Evolutionary conservation across 2,329 filamentous ascomycete species (phyloP), one percentile per base, ranked within the genome.

Genomic region (Penicillium sp.): DNA sequence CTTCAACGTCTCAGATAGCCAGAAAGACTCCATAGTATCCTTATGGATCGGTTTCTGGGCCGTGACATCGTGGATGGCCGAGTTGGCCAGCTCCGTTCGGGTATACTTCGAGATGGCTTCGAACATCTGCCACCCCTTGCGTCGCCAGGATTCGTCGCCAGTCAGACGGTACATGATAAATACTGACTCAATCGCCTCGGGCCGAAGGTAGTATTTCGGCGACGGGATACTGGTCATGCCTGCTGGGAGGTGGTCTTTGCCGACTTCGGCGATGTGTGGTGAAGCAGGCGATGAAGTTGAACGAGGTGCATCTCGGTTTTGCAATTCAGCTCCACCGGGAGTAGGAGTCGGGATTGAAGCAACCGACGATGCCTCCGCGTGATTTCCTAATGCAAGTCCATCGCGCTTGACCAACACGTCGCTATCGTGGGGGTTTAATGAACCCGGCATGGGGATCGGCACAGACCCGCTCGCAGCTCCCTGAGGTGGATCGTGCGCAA

Each of bases 121-220:
- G 69, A 91, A 91, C 89, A 92, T 91, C 55, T 79, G 78, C 89
- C 89, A 91, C 2, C 88, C 89, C 69, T 86, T 86, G 57, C 88
- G 82, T 68, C 84, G 84, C 81, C 86, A 89, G 49, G 79, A 76
- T 1, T 79, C 64, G 62, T 90, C 84, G 27, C 88, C 89, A 0
- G 89, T 91, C 58, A 90, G 80, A 57, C 89, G 84, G 71, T 88
- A 91, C 79, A 93, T 84, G 69, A 91, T 84, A 73, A 91, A 93
- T 5, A 94, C 84, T 15, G 86, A 89, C 77, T 93, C 90, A 54
- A 93, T 91, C 2, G 89, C 89, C 75, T 93, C 90, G 21, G 89
- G 89, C 8, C 77, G 69, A 70, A 81, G 64, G 33, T 75, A 70
- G 62, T 78, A 81, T 55, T 75, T 69, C 3, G 73, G 67, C 12